phyloP scores from a whole-genome alignment of 179 eudicot genomes.

The Spinacia oleracea region DNA sequence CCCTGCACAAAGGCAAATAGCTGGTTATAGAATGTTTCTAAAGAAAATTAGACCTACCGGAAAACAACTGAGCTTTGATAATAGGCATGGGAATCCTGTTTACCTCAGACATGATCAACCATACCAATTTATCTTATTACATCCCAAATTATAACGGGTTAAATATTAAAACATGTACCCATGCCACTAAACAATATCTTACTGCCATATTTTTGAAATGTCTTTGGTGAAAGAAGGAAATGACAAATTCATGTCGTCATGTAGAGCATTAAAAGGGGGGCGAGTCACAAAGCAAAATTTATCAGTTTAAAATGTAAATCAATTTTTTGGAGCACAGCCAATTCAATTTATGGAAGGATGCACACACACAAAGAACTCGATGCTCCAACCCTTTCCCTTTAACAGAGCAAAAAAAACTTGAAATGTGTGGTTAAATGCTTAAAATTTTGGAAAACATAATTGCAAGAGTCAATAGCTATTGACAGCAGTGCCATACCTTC shows the following conservation, averaged over 20 bases:
- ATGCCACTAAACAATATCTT: not conserved
- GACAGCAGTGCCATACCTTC: conserved; percentile 54
- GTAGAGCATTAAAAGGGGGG: not conserved
- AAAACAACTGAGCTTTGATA: not conserved
- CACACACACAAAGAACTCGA: not conserved
- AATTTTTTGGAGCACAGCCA: not conserved
- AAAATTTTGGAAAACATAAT: not conserved
- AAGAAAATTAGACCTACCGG: not conserved
- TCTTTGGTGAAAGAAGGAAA: not conserved
- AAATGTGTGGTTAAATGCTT: not conserved
- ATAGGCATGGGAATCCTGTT: not conserved
- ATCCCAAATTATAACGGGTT: not conserved
- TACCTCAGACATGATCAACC: not conserved
- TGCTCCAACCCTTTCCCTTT: too few species aligned
- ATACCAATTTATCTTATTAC: not conserved
- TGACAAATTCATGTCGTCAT: not conserved
- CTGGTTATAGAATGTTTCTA: not conserved
- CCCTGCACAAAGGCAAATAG: conserved; percentile 50
- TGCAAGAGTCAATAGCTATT: not conserved
- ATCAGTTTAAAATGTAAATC: not conserved
- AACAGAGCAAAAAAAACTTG: too few species aligned
- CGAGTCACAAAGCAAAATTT: not conserved
- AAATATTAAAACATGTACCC: not conserved
- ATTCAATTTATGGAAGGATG: not conserved
- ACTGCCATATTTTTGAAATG: not conserved